A percentile compares a stretch with the other conserved stretches of the same genome.
These are phyloP conservation scores for Lecanoromycetidae sp. DNA, from an alignment of 2,329 filamentous ascomycete species.

Conservation along the genomic window DNA sequence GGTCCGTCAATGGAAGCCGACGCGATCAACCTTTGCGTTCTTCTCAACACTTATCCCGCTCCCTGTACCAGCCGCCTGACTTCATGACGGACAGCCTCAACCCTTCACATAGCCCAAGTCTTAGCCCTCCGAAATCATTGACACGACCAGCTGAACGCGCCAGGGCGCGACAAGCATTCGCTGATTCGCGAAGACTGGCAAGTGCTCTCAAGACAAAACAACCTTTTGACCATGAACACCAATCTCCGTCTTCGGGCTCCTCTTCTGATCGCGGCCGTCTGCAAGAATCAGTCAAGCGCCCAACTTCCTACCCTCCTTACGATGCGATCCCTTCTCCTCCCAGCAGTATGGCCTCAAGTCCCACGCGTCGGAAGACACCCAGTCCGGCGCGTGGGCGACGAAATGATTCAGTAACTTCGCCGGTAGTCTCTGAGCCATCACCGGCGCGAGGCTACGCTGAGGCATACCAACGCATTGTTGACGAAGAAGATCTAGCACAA, in stretches of 20 bases:
- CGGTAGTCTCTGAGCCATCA: constrained; percentile 13
- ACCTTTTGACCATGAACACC: constrained; percentile 7
- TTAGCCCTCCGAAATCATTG: constrained; percentile 11
- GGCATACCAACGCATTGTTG: constrained; percentile 19
- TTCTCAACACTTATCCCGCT: constrained; percentile 1
- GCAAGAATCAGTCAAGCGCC: neutral
- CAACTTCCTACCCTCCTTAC: neutral
- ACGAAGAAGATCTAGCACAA: constrained; percentile 18
- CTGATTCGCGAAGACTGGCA: constrained; percentile 3
- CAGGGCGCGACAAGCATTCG: constrained; percentile 12
- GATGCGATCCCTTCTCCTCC: neutral
- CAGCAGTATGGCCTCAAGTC: neutral
- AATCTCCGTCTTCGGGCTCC: neutral
- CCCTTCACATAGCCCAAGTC: constrained; percentile 14
- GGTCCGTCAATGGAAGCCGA: constrained; percentile 1
- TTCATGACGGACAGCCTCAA: constrained; percentile 17
- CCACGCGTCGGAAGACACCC: constrained; percentile 9
- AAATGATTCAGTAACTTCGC: constrained; percentile 9
- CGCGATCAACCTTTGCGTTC: constrained; percentile 14
- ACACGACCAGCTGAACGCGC: constrained; percentile 8
- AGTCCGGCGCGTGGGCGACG: constrained; percentile 11
- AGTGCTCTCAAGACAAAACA: constrained; percentile 11
- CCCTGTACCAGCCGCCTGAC: constrained; percentile 15
- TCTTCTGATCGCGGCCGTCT: constrained; percentile 2
- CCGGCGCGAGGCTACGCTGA: constrained; percentile 18